Evolutionary conservation across 257 asterid species (phyloP), one percentile per base, ranked within the genome.

Genomic region (Primulina huaijiensis): DNA sequence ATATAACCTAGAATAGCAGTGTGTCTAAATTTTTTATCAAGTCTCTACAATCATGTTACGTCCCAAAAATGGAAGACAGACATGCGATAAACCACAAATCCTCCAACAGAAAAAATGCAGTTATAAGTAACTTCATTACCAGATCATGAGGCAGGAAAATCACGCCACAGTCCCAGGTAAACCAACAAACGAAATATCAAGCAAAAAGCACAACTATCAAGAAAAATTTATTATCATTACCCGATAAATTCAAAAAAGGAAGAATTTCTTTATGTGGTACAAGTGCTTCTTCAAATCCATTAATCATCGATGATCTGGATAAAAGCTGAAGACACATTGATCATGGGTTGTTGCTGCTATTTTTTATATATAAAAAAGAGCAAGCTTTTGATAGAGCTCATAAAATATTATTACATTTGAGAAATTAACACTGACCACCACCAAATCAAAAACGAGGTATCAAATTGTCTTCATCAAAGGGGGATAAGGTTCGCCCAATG

Each of bases 401-500:
- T 0, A n/a, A 34, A 30, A 27, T 68, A 11, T 12, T 46, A 68
- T 21, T 14, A 29, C 40, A 37, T 11, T 2, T 31, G 60, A 25
- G 55, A 4, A 46, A 12, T 46, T 46, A 46, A 46, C 40, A 86
- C 91, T 76, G 64, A 91, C 97, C 95, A 74, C 89, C 96, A n/a
- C 97, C 97, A 74, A 91, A 91, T 79, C 97, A 96, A 53, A 87
- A 84, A 80, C 95, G 86, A 60, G 97, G 97, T 75, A 92, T 89
- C 78, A 89, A 76, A 69, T 83, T 82, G 86, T 92, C 97, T 76
- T 92, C 97, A 62, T 92, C 97, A 53, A 92, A 92, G 37, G 96
- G 92, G 66, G 96, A 86, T 60, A 92, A 68, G 53, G 97, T 92
- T 72, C 84, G 77, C 65, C 96, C 97, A 62, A 92, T 83, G 23